These are phyloP conservation scores for Chloranthus sessilifolius DNA, from an alignment of 164 flowering plant genomes.

Conservation along the genomic window DNA sequence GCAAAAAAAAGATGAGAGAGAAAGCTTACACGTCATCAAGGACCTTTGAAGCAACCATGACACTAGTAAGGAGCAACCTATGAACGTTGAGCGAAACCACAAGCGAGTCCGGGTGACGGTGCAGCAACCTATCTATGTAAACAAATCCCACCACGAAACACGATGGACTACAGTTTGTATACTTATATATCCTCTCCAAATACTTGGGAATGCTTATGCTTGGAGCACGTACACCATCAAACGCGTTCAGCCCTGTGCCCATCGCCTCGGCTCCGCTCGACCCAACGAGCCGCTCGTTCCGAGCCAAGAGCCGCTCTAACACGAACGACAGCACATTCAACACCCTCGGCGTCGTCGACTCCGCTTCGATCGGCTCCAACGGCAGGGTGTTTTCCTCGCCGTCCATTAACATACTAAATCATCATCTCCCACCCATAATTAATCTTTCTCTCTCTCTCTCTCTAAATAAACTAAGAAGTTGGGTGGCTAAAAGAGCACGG, in stretches of 20 bases:
- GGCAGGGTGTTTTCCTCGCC: conserved; percentile 17
- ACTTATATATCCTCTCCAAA: conserved; percentile 84
- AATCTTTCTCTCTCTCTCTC: not conserved
- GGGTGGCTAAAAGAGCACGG: no score
- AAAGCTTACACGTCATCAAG: conserved; percentile 81
- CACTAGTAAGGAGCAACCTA: conserved; percentile 72
- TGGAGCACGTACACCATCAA: conserved; percentile 80
- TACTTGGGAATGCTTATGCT: conserved; percentile 71
- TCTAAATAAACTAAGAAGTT: not conserved
- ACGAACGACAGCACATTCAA: conserved; percentile 48
- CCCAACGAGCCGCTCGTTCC: conserved; percentile 50
- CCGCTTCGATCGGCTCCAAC: conserved; percentile 10
- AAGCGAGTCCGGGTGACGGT: conserved; percentile 68
- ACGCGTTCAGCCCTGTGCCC: conserved; percentile 49
- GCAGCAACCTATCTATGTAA: conserved; percentile 73
- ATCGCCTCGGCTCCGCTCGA: not conserved
- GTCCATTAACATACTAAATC: conserved; percentile 35
- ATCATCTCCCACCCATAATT: conserved; percentile 13
- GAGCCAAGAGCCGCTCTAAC: conserved; percentile 65
- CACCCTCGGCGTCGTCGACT: conserved; percentile 51
- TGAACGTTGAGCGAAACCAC: conserved; percentile 79
- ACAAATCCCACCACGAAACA: conserved; percentile 89
- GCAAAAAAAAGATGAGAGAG: conserved; percentile 1
- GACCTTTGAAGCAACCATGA: conserved; percentile 91
- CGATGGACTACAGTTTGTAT: conserved; percentile 80